Conservation (phyloP, 164 flowering plant genomes). For the Litsea cubeba region DNA sequence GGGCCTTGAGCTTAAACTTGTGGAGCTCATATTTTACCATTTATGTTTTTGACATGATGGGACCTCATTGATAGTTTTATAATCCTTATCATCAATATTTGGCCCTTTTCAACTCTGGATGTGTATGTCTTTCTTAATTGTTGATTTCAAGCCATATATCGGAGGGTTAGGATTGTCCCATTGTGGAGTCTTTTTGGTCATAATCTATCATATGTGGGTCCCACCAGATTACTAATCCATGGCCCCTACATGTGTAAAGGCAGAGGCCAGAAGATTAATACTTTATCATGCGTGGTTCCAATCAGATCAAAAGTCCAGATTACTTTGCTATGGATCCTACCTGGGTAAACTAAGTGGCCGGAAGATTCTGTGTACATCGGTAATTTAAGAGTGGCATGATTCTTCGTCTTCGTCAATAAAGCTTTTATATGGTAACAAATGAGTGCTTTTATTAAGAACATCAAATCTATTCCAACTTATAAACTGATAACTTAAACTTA, state of each 20-base stretch:
- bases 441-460: background rate
- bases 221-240: background rate
- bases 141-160: background rate
- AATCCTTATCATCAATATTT: background rate
- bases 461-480: no score
- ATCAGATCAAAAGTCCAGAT: no score
- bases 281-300: background rate
- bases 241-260: background rate
- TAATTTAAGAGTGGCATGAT: background rate
- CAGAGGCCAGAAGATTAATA: background rate
- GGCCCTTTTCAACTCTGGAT: no score
- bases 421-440: background rate
- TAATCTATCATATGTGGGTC: background rate
- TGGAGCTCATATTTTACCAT: background rate
- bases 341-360: no score
- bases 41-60: background rate
- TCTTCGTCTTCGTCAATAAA: no score
- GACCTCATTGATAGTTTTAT: background rate
- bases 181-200: background rate
- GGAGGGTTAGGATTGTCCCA: background rate
- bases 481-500: background rate
- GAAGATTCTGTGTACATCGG: no score
- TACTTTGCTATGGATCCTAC: no score
- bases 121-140: background rate
- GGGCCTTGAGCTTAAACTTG: background rate